Conservation (phyloP, 2,329 filamentous ascomycete species). For the Chaetothyriales sp. region DNA sequence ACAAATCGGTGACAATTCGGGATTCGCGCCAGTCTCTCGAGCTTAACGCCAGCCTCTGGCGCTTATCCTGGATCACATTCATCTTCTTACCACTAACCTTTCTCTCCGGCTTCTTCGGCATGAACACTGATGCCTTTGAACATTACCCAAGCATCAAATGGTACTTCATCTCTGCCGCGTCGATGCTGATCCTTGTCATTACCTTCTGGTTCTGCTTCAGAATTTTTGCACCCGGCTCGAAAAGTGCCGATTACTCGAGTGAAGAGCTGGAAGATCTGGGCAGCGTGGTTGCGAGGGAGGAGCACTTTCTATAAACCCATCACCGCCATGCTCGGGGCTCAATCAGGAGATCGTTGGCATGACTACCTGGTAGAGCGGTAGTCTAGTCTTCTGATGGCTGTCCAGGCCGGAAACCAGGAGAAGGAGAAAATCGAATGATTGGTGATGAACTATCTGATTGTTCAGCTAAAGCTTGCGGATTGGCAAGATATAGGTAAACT, state of each 20-base stretch:
- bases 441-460: no score
- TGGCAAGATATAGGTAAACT: no score
- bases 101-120: conserved; percentile 22
- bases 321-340: no score
- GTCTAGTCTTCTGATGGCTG: no score
- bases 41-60: conserved; percentile 17
- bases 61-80: conserved; percentile 28
- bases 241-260: neutral
- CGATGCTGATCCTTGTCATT: conserved; percentile 21
- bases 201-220: neutral
- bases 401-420: no score
- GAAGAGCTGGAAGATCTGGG: neutral
- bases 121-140: conserved; percentile 35
- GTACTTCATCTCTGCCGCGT: conserved; percentile 36
- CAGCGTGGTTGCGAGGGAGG: no score
- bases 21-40: conserved; percentile 22
- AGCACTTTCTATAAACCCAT: no score
- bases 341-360: no score
- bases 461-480: no score
- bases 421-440: no score
- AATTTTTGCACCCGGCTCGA: neutral
- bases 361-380: no score
- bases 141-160: conserved; percentile 31
- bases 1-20: conserved; percentile 40
- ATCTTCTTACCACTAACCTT: conserved; percentile 36